These are phyloP conservation scores for Mycosphaerella sp. DNA, from an alignment of 2,329 filamentous ascomycete species.

Conservation along the genomic window DNA sequence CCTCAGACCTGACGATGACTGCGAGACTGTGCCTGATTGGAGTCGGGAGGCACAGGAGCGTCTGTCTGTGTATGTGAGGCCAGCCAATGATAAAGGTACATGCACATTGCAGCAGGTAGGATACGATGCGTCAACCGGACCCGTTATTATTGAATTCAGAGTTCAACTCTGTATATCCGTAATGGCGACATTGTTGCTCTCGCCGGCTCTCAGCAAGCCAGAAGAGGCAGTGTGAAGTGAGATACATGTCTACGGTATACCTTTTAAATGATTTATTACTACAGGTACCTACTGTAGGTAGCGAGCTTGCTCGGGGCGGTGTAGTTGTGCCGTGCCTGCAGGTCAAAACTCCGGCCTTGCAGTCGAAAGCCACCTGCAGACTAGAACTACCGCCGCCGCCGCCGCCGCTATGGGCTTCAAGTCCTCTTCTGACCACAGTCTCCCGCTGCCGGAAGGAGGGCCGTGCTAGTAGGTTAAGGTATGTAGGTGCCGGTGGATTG, in stretches of 20 bases:
- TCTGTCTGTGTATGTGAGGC: not conserved
- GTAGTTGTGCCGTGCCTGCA: not conserved
- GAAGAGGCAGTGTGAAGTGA: too few species aligned
- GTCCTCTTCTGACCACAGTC: not conserved
- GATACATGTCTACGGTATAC: too few species aligned
- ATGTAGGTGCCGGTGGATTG: too few species aligned
- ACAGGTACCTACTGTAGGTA: too few species aligned
- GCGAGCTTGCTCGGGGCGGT: too few species aligned
- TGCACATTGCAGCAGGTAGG: too few species aligned
- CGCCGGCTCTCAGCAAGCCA: not conserved
- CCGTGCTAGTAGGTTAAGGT: too few species aligned
- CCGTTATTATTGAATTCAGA: not conserved
- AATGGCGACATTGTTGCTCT: too few species aligned
- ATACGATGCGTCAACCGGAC: not conserved
- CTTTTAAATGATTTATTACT: too few species aligned
- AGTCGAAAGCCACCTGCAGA: not conserved
- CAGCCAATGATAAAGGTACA: not conserved
- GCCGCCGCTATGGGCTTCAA: not conserved
- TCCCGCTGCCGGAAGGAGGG: too few species aligned
- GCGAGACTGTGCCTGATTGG: not conserved
- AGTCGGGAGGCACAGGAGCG: not conserved
- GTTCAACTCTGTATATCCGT: not conserved
- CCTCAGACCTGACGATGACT: not conserved
- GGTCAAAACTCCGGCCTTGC: not conserved
- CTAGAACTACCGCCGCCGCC: too few species aligned